phyloP scores from a whole-genome alignment of 202 grass and related monocot genomes.

The Cymbopogon flexuosus region DNA sequence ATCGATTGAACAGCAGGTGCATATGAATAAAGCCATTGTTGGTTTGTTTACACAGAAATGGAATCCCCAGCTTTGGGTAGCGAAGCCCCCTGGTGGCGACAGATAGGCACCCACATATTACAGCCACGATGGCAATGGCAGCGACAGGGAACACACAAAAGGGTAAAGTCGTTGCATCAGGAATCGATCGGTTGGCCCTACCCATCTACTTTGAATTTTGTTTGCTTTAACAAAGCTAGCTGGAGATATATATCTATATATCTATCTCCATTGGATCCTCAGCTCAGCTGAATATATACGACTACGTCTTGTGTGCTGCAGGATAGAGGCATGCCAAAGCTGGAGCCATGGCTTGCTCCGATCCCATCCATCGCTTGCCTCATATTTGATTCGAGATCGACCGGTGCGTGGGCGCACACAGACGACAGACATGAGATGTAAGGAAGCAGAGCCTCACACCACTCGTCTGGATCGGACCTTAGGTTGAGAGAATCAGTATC shows the following conservation, averaged over 20 bases:
- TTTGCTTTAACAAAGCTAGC: neutral
- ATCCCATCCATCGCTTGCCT: slow-evolving; percentile 2
- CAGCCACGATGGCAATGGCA: neutral
- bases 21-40: neutral
- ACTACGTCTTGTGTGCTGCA: neutral
- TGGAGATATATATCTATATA: slow-evolving; percentile 14
- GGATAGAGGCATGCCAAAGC: neutral
- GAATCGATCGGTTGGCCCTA: neutral
- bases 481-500: neutral
- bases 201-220: slow-evolving; percentile 5
- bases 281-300: neutral
- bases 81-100: neutral
- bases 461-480: neutral
- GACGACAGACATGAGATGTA: neutral
- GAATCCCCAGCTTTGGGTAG: slow-evolving; percentile 2
- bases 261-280: neutral
- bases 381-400: slow-evolving; percentile 22
- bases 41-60: neutral
- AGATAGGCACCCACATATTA: neutral
- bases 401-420: no score
- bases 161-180: neutral
- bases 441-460: neutral
- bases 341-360: neutral
- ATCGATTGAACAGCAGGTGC: neutral
- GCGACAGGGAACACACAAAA: neutral